Evolutionary conservation across 768 basidiomycete species (phyloP), one percentile per base, ranked within the genome.

Genomic region (Suillus discolor): DNA sequence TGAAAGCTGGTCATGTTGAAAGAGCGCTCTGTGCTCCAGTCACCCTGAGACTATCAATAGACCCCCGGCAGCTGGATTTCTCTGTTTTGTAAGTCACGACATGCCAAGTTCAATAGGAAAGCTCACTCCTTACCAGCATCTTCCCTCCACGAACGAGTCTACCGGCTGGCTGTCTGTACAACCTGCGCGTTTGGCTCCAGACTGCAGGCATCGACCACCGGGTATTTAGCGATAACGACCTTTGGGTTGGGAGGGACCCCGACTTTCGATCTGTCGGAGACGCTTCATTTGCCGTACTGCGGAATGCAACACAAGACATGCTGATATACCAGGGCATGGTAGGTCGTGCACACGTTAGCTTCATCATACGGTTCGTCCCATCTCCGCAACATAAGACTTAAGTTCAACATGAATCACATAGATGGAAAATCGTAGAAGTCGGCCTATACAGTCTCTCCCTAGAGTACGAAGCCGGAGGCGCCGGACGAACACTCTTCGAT

Each of bases 191-290:
- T 23, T 91, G 89, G 89, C 77, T 90, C 53, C 81, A 85, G 16
- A 81, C 81, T 6, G 82, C 83, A 39, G 81, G 79, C n/a, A 75
- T 86, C 44, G 86, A 90, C 64, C 89, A 89, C 66, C 83, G 87
- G 42, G 63, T 90, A 53, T 90, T 91, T 69, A 82, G 83, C 42
- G 86, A 87, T 23, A 86, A 88, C 68, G 86, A 88, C 34, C 71
- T 90, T 34, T 90, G 88, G 87, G 76, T 90, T 15, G 89, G 86
- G 20, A 85, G 80, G 70, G 88, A 91, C 70, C 87, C 86, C 6
- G 87, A 90, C 70, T 90, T 91, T 71, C 73, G 77, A 53, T 77
- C 83, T 2, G 84, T 91, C 51, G 76, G 78, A 23, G 83, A 89
- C 54, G 87, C 85, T 12, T 83, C 84, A 2, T 86, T 87, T 70